Base-by-base conservation (phyloP, 2,329 filamentous ascomycete genomes). In the Periconia sp. region DNA sequence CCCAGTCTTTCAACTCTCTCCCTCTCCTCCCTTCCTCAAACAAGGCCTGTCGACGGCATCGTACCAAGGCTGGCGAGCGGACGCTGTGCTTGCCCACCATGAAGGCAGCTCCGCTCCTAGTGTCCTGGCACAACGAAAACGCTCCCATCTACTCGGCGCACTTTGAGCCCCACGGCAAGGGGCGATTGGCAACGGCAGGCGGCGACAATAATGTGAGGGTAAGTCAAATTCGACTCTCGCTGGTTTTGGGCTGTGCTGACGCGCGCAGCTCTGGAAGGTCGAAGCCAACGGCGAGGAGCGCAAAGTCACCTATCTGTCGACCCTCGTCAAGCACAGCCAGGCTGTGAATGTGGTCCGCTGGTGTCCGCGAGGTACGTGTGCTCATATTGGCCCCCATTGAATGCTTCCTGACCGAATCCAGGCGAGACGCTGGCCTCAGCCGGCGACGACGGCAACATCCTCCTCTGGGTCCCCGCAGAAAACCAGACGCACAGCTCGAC, bases 41-140 rank as follows among this genome's bases (percentile, higher is more conserved):
- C 28, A 16, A 36, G n/a, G 17, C 24, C 25, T 28, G 16, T 34
- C 22, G 41, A 35, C 35, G 28, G 46, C n/a, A n/a, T n/a, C n/a
- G n/a, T n/a, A n/a, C n/a, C n/a, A 43, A 45, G 47, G 54, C 59
- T 54, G 48, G 43, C 52, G 52, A 59, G 57, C 57, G 45, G 52
- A 53, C 37, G 13, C 40, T 33, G n/a, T n/a, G n/a, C n/a, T 18
- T 43, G 29, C 40, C 47, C 59, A 61, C 43, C 29, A 99, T 99
- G 94, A 97, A 95, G 82, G 92, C 91, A 68, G 87, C 90, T 66
- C 92, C 94, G 61, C 82, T 99, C 59, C 92, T 97, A 68, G 92
- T 99, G 75, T 90, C 95, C 78, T 99, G 94, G 94, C 95, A 99
- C 74, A 89, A 96, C 72, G 89, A 96, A 68, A 96, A 95, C 75